These are phyloP conservation scores for Globisporangium nunn DNA, from an alignment of 352 stramenopile species.

Conservation along the genomic window DNA sequence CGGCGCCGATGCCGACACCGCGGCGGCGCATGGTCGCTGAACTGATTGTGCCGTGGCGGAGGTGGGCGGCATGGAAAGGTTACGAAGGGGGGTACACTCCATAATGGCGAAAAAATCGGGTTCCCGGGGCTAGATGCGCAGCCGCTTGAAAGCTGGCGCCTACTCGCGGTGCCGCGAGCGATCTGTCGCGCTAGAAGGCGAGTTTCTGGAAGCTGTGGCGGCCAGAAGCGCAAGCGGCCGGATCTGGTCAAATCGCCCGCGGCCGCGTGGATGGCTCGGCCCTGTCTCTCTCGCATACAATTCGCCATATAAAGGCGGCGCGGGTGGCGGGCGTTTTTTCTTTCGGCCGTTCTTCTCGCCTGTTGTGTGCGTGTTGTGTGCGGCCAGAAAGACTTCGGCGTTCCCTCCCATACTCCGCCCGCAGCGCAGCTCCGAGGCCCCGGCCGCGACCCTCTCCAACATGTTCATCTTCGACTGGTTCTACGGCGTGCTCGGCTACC, in stretches of 20 bases:
- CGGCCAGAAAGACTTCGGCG: conserved; percentile 15
- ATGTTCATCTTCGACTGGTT: conserved; percentile 97
- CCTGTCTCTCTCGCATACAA: not conserved
- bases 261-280: not conserved
- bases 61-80: no score
- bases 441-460: not conserved
- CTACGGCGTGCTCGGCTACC: conserved; percentile 90
- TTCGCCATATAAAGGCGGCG: not conserved
- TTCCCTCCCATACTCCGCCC: not conserved
- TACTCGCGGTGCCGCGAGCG: no score
- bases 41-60: not conserved
- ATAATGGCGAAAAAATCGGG: no score
- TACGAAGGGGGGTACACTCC: no score
- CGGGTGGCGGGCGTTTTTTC: not conserved
- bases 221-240: no score
- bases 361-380: conserved; percentile 15
- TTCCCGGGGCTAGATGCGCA: no score
- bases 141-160: no score
- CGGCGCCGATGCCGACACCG: conserved; percentile 74
- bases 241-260: no score
- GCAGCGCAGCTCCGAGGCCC: not conserved
- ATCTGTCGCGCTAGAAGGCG: no score
- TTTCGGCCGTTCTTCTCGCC: not conserved
- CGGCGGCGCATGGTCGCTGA: conserved; percentile 44
- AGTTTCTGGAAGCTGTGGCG: no score